Base-by-base conservation (phyloP, 352 stramenopile genomes). In the Phytopythium sindhum region DNA sequence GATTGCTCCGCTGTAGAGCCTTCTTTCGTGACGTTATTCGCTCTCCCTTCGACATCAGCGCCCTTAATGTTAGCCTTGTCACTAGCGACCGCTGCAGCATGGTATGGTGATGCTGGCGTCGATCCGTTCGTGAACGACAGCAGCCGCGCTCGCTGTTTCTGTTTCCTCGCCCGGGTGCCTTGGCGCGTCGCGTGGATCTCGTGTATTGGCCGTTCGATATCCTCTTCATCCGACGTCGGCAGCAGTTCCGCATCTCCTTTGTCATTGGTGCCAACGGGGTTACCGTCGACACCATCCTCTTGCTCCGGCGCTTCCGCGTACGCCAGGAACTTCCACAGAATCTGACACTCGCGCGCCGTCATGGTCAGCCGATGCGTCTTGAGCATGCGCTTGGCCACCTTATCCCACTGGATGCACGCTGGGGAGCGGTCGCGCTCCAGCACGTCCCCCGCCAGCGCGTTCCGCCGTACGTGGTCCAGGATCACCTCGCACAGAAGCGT, bases 251-350 rank as follows among this genome's bases (percentile, higher is more conserved):
- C 68, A 12, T 52, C 56, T 17, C 64, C 52, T 31, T 62, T 45
- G 17, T 31, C 45, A 21, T 17, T 52, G 45, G 45, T 2, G 45
- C 23, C 45, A 5, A 11, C 12, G 6, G 45, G 11, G 11, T 21
- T 15, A 12, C 39, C 24, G 39, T 1, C 12, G 10, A n/a, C 14
- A 6, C 21, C 21, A 24, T 52, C 23, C 23, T 28, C 45, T 1
- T 19, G n/a, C 5, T 60, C 31, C 2, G 63, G 54, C 11, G 66
- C 37, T 31, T 84, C 53, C 0, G 69, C 80, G 57, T 92, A 92
- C n/a, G 84, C 77, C 39, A 92, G 61, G 52, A 85, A 92, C 67
- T 90, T 92, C 84, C 84, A 92, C 24, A 90, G 68, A 21, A 65
- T 14, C 63, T 89, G 84, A 33, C 81, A 89, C 4, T 85, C 75